Percentiles rank a stretch among this genome's conserved stretches.
Conservation (phyloP, 768 basidiomycete genomes). For the Daedalea quercina region DNA sequence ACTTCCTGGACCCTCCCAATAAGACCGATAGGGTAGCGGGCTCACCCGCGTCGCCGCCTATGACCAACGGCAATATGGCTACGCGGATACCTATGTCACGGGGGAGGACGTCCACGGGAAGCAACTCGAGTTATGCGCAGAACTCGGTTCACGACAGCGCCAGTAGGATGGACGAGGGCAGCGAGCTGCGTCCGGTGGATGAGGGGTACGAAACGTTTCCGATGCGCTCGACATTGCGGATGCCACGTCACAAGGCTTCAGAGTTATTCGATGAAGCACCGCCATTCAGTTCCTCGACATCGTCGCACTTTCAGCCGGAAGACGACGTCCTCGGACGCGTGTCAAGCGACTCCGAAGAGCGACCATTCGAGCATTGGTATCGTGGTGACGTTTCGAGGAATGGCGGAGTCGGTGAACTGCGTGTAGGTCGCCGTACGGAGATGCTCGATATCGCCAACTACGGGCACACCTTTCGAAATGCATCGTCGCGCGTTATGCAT, state of each 20-base stretch:
- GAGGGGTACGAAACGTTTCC: conserved; percentile 21
- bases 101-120: conserved; percentile 32
- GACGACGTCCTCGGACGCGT: conserved; percentile 29
- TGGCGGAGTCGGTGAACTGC: conserved; percentile 81
- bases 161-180: conserved; percentile 30
- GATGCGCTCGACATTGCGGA: conserved; percentile 19
- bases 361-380: conserved; percentile 87
- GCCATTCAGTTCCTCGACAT: conserved; percentile 46
- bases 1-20: conserved; percentile 32
- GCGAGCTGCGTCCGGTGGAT: conserved; percentile 23
- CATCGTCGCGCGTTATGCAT: conserved; percentile 11
- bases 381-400: conserved; percentile 82
- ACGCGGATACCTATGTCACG: conserved; percentile 47
- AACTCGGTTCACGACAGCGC: conserved; percentile 18
- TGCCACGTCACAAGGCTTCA: conserved; percentile 31
- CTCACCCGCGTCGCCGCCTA: conserved; percentile 25
- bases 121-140: conserved; percentile 33
- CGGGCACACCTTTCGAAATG: conserved; percentile 49
- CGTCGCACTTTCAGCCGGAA: conserved; percentile 28
- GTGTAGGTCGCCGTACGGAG: conserved; percentile 67
- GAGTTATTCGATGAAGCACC: conserved; percentile 58
- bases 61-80: conserved; percentile 28
- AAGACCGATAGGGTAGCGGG: conserved; percentile 30
- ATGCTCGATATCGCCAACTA: conserved; percentile 88
- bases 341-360: conserved; percentile 74